Percentiles rank a stretch among this genome's conserved stretches.
These are phyloP conservation scores for Aquilaria yunnanensis DNA, from an alignment of 345 rosid genomes.

Conservation along the genomic window DNA sequence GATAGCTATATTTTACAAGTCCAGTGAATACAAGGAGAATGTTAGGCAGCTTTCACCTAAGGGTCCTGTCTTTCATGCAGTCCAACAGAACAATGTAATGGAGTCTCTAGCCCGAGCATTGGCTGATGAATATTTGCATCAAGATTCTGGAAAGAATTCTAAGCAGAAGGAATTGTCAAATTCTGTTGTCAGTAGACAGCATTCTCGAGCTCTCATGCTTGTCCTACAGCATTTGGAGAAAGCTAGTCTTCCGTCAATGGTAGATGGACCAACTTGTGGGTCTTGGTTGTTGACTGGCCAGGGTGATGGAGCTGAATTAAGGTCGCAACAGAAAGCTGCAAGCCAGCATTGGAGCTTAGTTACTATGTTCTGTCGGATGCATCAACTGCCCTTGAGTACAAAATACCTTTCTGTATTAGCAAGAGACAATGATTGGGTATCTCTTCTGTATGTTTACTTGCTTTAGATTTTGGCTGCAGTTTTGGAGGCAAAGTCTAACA, in stretches of 20 bases:
- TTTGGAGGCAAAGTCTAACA: slow-evolving; percentile 19
- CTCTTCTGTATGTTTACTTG: slow-evolving; percentile 15
- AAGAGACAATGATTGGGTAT: slow-evolving; percentile 98
- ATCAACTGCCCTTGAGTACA: slow-evolving; percentile 83
- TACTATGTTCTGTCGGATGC: slow-evolving; percentile 83
- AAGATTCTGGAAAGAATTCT: slow-evolving; percentile 31
- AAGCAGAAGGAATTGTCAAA: slow-evolving; percentile 36
- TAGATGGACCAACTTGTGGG: slow-evolving; percentile 78
- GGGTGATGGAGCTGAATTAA: slow-evolving; percentile 82
- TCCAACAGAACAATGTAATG: slow-evolving; percentile 48
- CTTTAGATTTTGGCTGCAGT: slow-evolving; percentile 1
- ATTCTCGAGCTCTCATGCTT: slow-evolving; percentile 61
- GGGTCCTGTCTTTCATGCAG: slow-evolving; percentile 53
- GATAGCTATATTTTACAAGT: slow-evolving; percentile 70
- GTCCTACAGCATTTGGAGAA: slow-evolving; percentile 89
- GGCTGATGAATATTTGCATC: slow-evolving; percentile 70
- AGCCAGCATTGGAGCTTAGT: slow-evolving; percentile 93
- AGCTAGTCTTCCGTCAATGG: slow-evolving; percentile 74
- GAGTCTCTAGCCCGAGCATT: slow-evolving; percentile 85
- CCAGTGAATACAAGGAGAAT: slow-evolving; percentile 36
- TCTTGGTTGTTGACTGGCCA: slow-evolving; percentile 81
- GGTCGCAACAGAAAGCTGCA: slow-evolving; percentile 82
- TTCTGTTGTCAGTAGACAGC: slow-evolving; percentile 26
- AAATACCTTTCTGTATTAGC: slow-evolving; percentile 89
- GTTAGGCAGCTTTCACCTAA: slow-evolving; percentile 42